These are phyloP conservation scores for Hypoxylon sp. DNA, from an alignment of 2,329 filamentous ascomycete species.

Conservation along the genomic window DNA sequence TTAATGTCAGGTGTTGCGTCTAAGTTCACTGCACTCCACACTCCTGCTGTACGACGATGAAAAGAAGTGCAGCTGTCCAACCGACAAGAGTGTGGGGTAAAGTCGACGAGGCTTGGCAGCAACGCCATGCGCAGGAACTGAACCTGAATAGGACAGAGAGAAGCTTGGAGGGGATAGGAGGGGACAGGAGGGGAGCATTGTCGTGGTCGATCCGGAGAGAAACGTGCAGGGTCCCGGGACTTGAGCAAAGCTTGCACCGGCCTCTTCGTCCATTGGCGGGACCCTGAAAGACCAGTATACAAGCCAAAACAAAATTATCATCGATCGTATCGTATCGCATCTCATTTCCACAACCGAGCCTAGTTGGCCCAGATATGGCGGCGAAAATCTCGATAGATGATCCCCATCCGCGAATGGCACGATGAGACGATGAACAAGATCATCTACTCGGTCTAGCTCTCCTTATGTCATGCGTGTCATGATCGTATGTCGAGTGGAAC, in stretches of 20 bases:
- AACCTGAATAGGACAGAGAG: slow-evolving; percentile 36
- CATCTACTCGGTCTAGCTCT: slow-evolving; percentile 6
- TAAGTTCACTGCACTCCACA: slow-evolving; percentile 50
- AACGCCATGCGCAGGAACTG: slow-evolving; percentile 45
- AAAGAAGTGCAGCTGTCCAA: slow-evolving; percentile 43
- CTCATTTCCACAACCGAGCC: slow-evolving; percentile 30
- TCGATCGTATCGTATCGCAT: slow-evolving; percentile 36
- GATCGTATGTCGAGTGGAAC: slow-evolving; percentile 12
- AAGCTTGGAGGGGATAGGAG: slow-evolving; percentile 19
- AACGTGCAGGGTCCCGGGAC: slow-evolving; percentile 45
- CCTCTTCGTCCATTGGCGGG: slow-evolving; percentile 30
- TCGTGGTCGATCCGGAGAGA: slow-evolving; percentile 48
- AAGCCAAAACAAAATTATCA: slow-evolving; percentile 24
- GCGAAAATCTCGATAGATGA: slow-evolving; percentile 37
- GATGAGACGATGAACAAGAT: slow-evolving; percentile 4
- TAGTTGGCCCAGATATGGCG: slow-evolving; percentile 28
- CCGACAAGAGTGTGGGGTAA: slow-evolving; percentile 49
- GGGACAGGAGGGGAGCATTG: slow-evolving; percentile 32
- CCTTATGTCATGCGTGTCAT: slow-evolving; percentile 18
- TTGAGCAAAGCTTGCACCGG: slow-evolving; percentile 38
- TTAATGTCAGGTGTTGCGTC: slow-evolving; percentile 46
- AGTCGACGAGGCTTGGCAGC: slow-evolving; percentile 39
- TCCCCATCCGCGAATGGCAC: slow-evolving; percentile 23
- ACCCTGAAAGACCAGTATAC: slow-evolving; percentile 31
- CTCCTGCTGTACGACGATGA: slow-evolving; percentile 45